These are phyloP conservation scores for Kurtzmaniella natalensis DNA, from an alignment of 1,139 yeast genomes.

Conservation along the genomic window DNA sequence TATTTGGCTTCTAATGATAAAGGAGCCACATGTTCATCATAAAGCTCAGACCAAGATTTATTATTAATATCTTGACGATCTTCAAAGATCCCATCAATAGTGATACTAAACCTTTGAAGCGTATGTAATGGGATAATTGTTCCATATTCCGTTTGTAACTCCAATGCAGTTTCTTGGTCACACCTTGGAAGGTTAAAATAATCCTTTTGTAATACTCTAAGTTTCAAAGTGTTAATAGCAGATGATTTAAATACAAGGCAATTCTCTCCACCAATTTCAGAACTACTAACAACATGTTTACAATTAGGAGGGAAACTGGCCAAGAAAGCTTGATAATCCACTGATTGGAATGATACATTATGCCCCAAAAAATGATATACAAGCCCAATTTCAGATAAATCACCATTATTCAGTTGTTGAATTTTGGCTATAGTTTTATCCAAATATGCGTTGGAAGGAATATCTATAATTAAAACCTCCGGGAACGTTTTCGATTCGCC, in stretches of 20 bases:
- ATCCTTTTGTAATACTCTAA: constrained; percentile 51
- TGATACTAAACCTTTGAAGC: constrained; percentile 27
- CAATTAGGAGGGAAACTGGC: constrained; percentile 46
- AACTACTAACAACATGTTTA: constrained; percentile 68
- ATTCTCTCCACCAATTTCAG: constrained; percentile 55
- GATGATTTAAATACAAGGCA: constrained; percentile 51
- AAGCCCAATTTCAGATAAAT: constrained; percentile 30
- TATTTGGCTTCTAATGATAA: constrained; percentile 12
- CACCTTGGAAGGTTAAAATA: constrained; percentile 49
- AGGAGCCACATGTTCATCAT: constrained; percentile 37
- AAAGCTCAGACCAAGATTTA: constrained; percentile 39
- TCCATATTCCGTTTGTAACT: no score
- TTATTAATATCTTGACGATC: constrained; percentile 18
- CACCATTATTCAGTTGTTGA: constrained; percentile 24
- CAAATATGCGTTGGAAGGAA: constrained; percentile 58
- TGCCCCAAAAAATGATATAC: constrained; percentile 79
- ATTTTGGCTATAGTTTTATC: constrained; percentile 33
- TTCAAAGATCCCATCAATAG: constrained; percentile 18
- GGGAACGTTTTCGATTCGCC: constrained; percentile 57
- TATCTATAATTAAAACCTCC: constrained; percentile 65
- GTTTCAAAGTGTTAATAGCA: constrained; percentile 48
- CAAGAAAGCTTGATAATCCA: constrained; percentile 43
- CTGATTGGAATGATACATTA: constrained; percentile 47
- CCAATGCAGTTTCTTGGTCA: not conserved
- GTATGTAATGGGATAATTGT: constrained; percentile 19